Conservation (phyloP, 1,139 yeast genomes). For the Hansenula sp. region DNA sequence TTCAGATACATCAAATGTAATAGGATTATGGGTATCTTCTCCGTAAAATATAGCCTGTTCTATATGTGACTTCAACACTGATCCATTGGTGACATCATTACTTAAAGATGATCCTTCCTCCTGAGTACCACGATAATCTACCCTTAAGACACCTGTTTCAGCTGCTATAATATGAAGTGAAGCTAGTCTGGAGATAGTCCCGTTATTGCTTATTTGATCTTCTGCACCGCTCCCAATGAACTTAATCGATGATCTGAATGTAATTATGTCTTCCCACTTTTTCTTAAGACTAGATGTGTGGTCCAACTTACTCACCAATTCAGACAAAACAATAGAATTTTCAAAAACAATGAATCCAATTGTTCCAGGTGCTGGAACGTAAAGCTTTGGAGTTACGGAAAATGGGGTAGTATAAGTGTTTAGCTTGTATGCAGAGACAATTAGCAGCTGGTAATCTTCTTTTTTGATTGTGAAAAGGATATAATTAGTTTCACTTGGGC, state of each 20-base stretch:
- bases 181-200: constrained; percentile 26
- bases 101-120: constrained; percentile 4
- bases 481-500: constrained; percentile 32
- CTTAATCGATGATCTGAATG: constrained; percentile 47
- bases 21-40: constrained; percentile 34
- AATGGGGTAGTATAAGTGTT: constrained; percentile 35
- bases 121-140: constrained; percentile 36
- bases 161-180: constrained; percentile 53
- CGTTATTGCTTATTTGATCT: constrained; percentile 19
- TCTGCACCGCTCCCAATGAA: constrained; percentile 63
- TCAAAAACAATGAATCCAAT: constrained; percentile 64
- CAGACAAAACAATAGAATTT: constrained; percentile 61
- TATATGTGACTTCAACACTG: constrained; percentile 61
- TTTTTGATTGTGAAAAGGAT: constrained; percentile 53
- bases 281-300: constrained; percentile 37
- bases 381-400: constrained; percentile 40
- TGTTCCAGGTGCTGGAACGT: constrained; percentile 55
- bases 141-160: constrained; percentile 57
- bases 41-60: constrained; percentile 73
- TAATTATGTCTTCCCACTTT: constrained; percentile 76
- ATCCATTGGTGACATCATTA: constrained; percentile 18
- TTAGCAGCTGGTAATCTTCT: constrained; percentile 46
- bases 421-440: constrained; percentile 58
- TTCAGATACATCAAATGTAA: constrained; percentile 52
- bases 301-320: constrained; percentile 48